Percentiles rank a stretch among this genome's conserved stretches.
Conservation (phyloP, 2,329 filamentous ascomycete genomes). For the Exophiala bonariae region DNA sequence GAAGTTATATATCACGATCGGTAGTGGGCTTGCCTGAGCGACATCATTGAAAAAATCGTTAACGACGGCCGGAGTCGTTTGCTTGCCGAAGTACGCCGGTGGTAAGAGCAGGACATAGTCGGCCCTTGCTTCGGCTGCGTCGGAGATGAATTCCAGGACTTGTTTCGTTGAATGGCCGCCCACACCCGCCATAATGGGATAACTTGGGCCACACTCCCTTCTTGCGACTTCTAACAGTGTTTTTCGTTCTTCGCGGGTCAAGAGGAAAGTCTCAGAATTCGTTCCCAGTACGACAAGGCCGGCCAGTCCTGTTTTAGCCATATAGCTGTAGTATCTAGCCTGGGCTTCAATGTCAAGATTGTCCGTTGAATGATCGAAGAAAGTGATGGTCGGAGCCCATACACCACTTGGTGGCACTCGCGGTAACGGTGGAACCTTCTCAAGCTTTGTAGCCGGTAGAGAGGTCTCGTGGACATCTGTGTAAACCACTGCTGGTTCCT, state of each 20-base stretch:
- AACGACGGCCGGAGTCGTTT: conserved; percentile 57
- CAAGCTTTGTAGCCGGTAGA: too few species aligned
- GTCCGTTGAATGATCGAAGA: conserved; percentile 52
- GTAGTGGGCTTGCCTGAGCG: conserved; percentile 50
- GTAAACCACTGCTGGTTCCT: not conserved
- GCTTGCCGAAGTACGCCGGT: conserved; percentile 64
- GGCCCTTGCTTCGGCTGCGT: conserved; percentile 62
- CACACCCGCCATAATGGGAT: conserved; percentile 63
- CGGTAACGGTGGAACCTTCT: not conserved
- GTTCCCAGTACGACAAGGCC: conserved; percentile 57
- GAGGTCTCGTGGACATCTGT: too few species aligned
- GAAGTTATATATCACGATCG: conserved; percentile 67
- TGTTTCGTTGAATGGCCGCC: conserved; percentile 65
- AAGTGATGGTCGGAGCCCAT: conserved; percentile 55
- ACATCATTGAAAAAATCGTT: conserved; percentile 61
- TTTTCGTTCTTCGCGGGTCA: conserved; percentile 59
- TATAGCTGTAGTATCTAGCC: conserved; percentile 51
- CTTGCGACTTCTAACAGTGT: conserved; percentile 58
- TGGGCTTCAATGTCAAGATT: conserved; percentile 49
- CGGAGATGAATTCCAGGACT: conserved; percentile 58
- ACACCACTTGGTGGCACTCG: conserved; percentile 39
- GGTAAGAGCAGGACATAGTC: conserved; percentile 63
- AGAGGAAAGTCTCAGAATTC: conserved; percentile 56
- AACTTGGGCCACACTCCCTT: conserved; percentile 49
- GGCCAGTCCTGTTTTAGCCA: conserved; percentile 49